phyloP scores from a whole-genome alignment of 192 early-diverging fungal species.

The Coemansia sp. region DNA sequence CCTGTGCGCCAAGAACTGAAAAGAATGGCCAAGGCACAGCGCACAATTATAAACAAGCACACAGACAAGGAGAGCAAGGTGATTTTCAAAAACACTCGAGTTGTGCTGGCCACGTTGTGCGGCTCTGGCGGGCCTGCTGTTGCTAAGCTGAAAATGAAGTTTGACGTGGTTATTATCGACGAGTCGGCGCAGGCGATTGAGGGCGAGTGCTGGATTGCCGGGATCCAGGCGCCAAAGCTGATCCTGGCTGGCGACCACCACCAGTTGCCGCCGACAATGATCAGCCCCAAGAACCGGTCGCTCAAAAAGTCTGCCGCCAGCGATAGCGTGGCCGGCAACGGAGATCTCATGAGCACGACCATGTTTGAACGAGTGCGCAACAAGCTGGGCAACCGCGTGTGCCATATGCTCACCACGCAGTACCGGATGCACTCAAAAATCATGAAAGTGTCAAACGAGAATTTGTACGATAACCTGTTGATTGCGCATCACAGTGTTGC shows the following conservation, averaged over 20 bases:
- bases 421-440: constrained; percentile 88
- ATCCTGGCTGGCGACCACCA: constrained; percentile 92
- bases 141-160: constrained; percentile 34
- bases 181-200: constrained; percentile 85
- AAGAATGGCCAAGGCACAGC: constrained; percentile 62
- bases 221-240: constrained; percentile 66
- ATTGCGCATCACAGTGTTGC: constrained; percentile 66
- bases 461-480: constrained; percentile 70
- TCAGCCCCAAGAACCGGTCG: constrained; percentile 2
- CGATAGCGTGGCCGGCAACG: background rate
- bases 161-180: constrained; percentile 87
- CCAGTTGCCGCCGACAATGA: constrained; percentile 84
- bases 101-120: constrained; percentile 77
- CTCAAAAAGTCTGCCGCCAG: background rate
- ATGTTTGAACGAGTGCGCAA: constrained; percentile 78
- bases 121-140: constrained; percentile 54
- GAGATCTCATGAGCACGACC: constrained; percentile 47
- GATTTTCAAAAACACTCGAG: constrained; percentile 55
- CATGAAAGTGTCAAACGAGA: constrained; percentile 68
- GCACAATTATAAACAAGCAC: constrained; percentile 68
- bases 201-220: constrained; percentile 88
- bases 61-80: constrained; percentile 60
- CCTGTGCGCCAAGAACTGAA: constrained; percentile 40
- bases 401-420: constrained; percentile 73
- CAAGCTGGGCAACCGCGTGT: constrained; percentile 60